These are phyloP conservation scores for Penicillium macrosclerotiorum DNA, from an alignment of 495 filamentous ascomycete genomes.

Conservation along the genomic window DNA sequence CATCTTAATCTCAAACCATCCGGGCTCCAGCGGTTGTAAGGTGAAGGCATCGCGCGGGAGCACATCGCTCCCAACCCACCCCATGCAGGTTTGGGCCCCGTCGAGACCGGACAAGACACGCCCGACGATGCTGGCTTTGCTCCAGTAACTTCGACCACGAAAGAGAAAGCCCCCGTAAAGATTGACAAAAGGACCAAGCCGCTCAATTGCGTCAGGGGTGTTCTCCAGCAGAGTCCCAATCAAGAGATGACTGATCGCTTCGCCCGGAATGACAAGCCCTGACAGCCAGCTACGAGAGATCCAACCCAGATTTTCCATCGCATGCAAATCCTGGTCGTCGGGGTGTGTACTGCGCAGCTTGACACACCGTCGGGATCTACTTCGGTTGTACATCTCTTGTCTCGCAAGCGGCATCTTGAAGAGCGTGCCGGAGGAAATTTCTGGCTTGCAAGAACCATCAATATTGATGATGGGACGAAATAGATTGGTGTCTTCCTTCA, in stretches of 20 bases:
- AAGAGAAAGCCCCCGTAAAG: conserved; percentile 80
- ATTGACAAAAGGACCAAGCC: conserved; percentile 66
- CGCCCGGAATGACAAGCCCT: conserved; percentile 76
- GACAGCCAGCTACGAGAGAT: conserved; percentile 76
- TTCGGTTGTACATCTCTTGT: conserved; percentile 33
- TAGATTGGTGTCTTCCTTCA: conserved; percentile 12
- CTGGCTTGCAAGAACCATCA: neutral
- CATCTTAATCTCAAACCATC: conserved; percentile 63
- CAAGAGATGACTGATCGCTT: conserved; percentile 68
- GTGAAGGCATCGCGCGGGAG: conserved; percentile 38
- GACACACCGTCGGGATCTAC: conserved; percentile 27
- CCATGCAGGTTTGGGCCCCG: conserved; percentile 71
- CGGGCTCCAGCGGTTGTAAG: conserved; percentile 43
- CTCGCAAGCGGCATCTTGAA: conserved; percentile 3
- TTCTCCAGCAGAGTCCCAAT: conserved; percentile 79
- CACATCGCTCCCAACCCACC: conserved; percentile 66
- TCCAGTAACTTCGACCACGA: conserved; percentile 73
- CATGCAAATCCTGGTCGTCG: conserved; percentile 14
- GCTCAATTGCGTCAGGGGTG: conserved; percentile 60
- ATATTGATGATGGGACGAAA: neutral
- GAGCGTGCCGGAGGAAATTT: neutral
- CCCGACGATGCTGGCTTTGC: conserved; percentile 72
- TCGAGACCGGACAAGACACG: conserved; percentile 66
- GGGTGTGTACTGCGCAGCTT: conserved; percentile 19
- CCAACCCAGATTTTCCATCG: conserved; percentile 58